A percentile compares a stretch with the other conserved stretches of the same genome.
These are phyloP conservation scores for Biscogniauxia sp. DNA, from an alignment of 2,329 filamentous ascomycete species.

Conservation along the genomic window DNA sequence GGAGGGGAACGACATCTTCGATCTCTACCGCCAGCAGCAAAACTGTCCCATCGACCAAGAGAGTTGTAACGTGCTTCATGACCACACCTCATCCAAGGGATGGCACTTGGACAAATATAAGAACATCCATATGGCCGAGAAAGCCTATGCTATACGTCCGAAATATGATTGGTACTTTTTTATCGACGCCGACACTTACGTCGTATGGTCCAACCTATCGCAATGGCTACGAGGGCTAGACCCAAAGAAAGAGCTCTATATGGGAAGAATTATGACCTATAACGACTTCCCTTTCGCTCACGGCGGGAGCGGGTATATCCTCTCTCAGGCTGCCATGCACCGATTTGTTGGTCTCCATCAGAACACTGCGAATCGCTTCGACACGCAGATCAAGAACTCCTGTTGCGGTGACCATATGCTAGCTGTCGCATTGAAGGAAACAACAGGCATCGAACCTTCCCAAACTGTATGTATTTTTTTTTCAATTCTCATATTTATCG, in stretches of 20 bases:
- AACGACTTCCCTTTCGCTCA: constrained; percentile 48
- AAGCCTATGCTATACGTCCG: constrained; percentile 49
- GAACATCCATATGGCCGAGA: constrained; percentile 58
- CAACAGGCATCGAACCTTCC: constrained; percentile 39
- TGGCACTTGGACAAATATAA: constrained; percentile 63
- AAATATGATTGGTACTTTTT: constrained; percentile 59
- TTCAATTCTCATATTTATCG: constrained; percentile 6
- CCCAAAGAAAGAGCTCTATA: constrained; percentile 42
- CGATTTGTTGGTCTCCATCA: constrained; percentile 41
- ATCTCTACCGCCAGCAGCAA: constrained; percentile 45
- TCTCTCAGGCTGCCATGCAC: constrained; percentile 52
- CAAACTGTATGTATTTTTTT: constrained; percentile 38
- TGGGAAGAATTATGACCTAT: constrained; percentile 49
- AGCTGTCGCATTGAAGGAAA: constrained; percentile 43
- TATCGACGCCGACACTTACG: constrained; percentile 58
- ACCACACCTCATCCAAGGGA: constrained; percentile 32
- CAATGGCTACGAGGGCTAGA: constrained; percentile 47
- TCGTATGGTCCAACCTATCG: constrained; percentile 51
- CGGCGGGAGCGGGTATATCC: constrained; percentile 54
- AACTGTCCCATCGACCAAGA: constrained; percentile 45
- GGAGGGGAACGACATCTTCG: constrained; percentile 48
- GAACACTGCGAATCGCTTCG: constrained; percentile 46
- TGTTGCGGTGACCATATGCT: constrained; percentile 55
- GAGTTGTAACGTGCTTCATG: constrained; percentile 38
- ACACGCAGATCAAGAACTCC: constrained; percentile 37